Evolutionary conservation across 2,329 filamentous ascomycete species (phyloP), one percentile per base, ranked within the genome.

Genomic region (Talaromyces sp.): DNA sequence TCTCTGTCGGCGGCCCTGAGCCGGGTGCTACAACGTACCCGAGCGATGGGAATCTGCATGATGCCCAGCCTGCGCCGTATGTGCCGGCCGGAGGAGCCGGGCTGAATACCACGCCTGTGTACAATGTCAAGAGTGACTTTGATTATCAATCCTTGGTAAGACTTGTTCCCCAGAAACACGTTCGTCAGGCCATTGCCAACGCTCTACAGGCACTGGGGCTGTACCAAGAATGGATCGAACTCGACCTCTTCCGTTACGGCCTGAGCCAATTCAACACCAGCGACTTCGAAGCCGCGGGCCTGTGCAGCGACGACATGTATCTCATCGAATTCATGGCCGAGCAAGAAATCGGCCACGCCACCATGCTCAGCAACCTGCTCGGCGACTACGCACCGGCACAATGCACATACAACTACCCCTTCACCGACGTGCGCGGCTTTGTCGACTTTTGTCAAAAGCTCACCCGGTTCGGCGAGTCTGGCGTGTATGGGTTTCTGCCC

Each of bases 381-480:
- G 90, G 91, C 10, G 41, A 43, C 41, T 73, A 84, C 62, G 88
- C 90, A 0, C 89, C 90, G 0, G 81, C 82, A 58, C 88, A 91
- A 71, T 95, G 90, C 78, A 87, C 83, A 0, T 96, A 96, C 79
- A 86, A 91, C 77, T 95, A 95, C 71, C 90, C 90, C 3, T 90
- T 86, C 70, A 84, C 78, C 59, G 92, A 85, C 32, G 86, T 93
- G 0, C 84, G 81, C 58, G 90, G 95, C 73, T 93, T 86, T 70
- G 80, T 95, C 68, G 90, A 95, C 78, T 95, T 95, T 77, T 87
- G 85, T 74, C 89, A 93, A 76, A 92, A 92, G 75, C 77, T 95
- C n/a, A 95, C 91, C 1, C 87, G 89, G 35, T 91, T 84, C 74
- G 90, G 90, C 55, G 90, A 95, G 73, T 84, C 87, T 11, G 89